Conservation (phyloP, 192 early-diverging fungal genomes). For the Coemansia sp. region DNA sequence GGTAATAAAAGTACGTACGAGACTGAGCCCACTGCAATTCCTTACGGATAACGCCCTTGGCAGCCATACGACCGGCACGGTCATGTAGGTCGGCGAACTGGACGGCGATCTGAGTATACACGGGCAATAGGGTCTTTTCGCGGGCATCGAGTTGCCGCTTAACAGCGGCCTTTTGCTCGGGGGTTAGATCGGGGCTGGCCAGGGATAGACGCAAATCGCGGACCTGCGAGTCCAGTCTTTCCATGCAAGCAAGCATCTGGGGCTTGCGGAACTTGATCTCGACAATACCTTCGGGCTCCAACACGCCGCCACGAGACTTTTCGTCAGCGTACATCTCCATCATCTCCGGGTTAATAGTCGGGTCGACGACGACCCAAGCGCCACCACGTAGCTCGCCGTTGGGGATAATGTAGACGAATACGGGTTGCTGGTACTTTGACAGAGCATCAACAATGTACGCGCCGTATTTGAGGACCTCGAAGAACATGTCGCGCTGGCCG, state of each 20-base stretch:
- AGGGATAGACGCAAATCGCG: slow-evolving; percentile 68
- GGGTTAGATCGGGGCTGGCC: slow-evolving; percentile 57
- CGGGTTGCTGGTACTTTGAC: slow-evolving; percentile 92
- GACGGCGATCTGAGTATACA: slow-evolving; percentile 91
- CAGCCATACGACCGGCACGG: slow-evolving; percentile 90
- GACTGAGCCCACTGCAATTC: slow-evolving; percentile 78
- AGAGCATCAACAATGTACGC: slow-evolving; percentile 97
- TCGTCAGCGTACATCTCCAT: slow-evolving; percentile 99
- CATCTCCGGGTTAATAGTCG: slow-evolving; percentile 93
- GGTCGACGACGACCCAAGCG: slow-evolving; percentile 97
- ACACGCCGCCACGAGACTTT: slow-evolving; percentile 88
- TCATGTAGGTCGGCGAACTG: slow-evolving; percentile 99
- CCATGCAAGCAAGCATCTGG: slow-evolving; percentile 90
- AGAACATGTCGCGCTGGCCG: slow-evolving; percentile 98
- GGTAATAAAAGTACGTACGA: slow-evolving; percentile 91
- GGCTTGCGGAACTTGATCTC: slow-evolving; percentile 98
- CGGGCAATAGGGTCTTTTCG: slow-evolving; percentile 83
- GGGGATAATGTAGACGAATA: slow-evolving; percentile 94
- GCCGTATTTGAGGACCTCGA: slow-evolving; percentile 97
- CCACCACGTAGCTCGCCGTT: slow-evolving; percentile 97
- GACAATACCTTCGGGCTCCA: slow-evolving; percentile 97
- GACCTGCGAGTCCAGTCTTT: slow-evolving; percentile 84
- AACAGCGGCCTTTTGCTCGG: slow-evolving; percentile 65
- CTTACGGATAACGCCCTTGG: slow-evolving; percentile 86
- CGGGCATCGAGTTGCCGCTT: slow-evolving; percentile 77